A percentile compares a stretch with the other conserved stretches of the same genome.
Conservation (phyloP, 108 stramenopile genomes). For the Skeletonema marinoi region DNA sequence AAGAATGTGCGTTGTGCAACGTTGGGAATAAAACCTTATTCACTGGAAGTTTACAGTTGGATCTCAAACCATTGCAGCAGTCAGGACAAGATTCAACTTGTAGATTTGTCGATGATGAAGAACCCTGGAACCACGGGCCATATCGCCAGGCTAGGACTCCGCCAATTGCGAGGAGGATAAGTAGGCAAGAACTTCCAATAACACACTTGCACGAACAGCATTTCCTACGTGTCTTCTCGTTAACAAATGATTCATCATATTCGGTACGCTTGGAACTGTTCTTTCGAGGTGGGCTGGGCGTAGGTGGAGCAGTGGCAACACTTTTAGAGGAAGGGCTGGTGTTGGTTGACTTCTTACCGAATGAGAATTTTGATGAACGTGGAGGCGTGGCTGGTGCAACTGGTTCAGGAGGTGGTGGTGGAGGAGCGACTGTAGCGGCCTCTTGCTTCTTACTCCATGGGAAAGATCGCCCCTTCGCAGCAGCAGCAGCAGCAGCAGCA, state of each 20-base stretch:
- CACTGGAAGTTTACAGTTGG: conserved; percentile 58
- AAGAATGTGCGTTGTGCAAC: conserved; percentile 64
- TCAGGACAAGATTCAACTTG: conserved; percentile 1
- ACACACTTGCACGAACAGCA: not conserved
- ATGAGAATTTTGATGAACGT: not conserved
- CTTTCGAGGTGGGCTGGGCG: not conserved
- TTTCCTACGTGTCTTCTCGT: not conserved
- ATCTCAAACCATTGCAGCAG: conserved; percentile 73
- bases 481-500: not conserved
- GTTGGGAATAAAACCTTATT: conserved; percentile 61
- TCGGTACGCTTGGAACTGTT: not conserved
- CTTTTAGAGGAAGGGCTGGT: not conserved
- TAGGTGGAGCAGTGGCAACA: not conserved
- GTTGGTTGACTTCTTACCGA: not conserved
- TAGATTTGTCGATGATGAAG: not conserved
- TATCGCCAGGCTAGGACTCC: conserved; percentile 15
- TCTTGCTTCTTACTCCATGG: not conserved
- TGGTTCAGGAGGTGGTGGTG: not conserved
- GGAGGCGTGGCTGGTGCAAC: not conserved
- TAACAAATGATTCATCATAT: not conserved
- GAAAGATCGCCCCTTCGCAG: not conserved
- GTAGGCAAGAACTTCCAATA: not conserved
- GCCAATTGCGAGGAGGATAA: not conserved
- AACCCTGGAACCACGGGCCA: conserved; percentile 15
- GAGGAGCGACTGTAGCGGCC: not conserved